These are phyloP conservation scores for Phytophthora litchii DNA, from an alignment of 352 stramenopile species.

Conservation along the genomic window DNA sequence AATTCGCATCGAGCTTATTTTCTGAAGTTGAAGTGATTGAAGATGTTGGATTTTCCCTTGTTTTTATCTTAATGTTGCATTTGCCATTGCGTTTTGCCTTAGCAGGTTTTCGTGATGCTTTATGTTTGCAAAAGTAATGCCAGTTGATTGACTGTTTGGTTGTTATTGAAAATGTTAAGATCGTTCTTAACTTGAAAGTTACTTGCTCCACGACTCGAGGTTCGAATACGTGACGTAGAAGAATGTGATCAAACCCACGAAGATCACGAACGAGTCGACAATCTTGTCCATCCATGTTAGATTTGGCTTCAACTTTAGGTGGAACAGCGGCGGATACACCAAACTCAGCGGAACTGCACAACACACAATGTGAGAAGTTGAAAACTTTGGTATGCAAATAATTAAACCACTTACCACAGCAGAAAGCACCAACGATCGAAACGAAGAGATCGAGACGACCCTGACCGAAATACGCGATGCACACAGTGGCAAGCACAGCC, in stretches of 20 bases:
- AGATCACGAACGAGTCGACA: constrained; percentile 61
- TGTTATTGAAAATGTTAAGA: background rate
- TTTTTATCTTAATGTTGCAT: background rate
- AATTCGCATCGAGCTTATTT: constrained; percentile 24
- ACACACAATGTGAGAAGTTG: constrained; percentile 10
- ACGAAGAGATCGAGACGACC: constrained; percentile 80
- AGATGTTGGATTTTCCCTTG: too few species aligned
- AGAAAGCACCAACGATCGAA: constrained; percentile 82
- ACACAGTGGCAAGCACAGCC: constrained; percentile 67
- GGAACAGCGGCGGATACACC: constrained; percentile 81
- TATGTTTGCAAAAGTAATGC: background rate
- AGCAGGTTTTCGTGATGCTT: too few species aligned
- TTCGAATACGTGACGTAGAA: constrained; percentile 87
- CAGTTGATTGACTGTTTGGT: background rate
- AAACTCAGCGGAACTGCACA: constrained; percentile 77
- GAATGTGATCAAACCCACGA: constrained; percentile 75
- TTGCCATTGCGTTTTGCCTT: constrained; percentile 1
- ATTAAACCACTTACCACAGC: constrained; percentile 81
- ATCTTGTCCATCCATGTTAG: constrained; percentile 53
- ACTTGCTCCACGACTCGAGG: constrained; percentile 65
- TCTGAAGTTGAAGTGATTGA: background rate
- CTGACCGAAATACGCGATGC: constrained; percentile 80
- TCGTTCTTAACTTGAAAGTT: background rate
- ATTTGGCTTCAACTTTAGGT: constrained; percentile 72
- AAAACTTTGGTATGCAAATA: too few species aligned